Evolutionary conservation across 2,329 filamentous ascomycete species (phyloP).

Genomic region (Sporothrix luriei): DNA sequence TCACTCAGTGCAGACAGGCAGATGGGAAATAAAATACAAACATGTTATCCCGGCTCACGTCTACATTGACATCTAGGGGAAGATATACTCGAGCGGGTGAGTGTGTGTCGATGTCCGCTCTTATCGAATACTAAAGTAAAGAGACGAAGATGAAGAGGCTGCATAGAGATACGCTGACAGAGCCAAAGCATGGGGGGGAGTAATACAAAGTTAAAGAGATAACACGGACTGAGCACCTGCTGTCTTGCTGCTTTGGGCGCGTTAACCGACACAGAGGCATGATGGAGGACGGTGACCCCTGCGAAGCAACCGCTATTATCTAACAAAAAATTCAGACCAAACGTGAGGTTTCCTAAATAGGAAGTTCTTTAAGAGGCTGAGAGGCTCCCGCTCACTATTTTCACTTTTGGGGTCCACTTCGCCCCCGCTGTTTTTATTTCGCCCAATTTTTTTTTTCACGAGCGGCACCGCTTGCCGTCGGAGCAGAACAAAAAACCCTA

Average conservation of each 20-base stretch:
- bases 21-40: neutral
- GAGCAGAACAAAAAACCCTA: neutral
- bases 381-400: neutral
- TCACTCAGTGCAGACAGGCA: neutral
- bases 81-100: constrained; percentile 13
- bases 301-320: constrained; percentile 23
- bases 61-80: neutral
- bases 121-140: constrained; percentile 10
- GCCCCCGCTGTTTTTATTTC: no score
- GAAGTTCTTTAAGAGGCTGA: constrained; percentile 31
- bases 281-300: constrained; percentile 17
- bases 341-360: constrained; percentile 26
- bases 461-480: neutral
- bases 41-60: neutral
- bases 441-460: neutral
- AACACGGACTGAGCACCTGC: constrained; percentile 17
- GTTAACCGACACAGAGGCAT: constrained; percentile 19
- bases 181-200: neutral
- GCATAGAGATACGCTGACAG: neutral
- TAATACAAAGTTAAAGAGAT: neutral
- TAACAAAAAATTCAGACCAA: neutral
- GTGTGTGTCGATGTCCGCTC: constrained; percentile 17
- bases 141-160: constrained; percentile 5
- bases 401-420: neutral
- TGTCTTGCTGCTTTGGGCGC: constrained; percentile 24